phyloP scores from a whole-genome alignment of 176 grass and related monocot genomes.

The Calamus simplicifolius region DNA sequence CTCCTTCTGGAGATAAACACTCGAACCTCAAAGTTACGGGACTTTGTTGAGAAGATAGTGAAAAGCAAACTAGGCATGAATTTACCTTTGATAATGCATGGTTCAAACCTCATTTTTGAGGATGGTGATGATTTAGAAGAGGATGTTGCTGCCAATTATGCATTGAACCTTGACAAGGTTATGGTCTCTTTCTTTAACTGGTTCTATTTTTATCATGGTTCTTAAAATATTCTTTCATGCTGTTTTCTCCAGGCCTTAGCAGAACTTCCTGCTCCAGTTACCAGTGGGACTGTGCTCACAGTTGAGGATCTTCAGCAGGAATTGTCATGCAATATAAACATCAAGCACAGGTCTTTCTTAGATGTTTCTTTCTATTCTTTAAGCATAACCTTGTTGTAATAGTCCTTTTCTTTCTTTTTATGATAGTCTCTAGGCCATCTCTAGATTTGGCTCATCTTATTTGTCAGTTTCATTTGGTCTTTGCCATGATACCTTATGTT shows the following conservation, averaged over 20 bases:
- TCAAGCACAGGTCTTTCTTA: constrained; percentile 76
- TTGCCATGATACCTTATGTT: too few species aligned
- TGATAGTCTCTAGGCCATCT: not conserved
- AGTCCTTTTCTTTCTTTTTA: not conserved
- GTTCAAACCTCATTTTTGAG: constrained; percentile 66
- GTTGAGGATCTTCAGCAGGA: constrained; percentile 97
- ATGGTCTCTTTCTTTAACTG: not conserved
- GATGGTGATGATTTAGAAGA: constrained; percentile 83
- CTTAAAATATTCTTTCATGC: not conserved
- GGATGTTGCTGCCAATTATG: constrained; percentile 64
- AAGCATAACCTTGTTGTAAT: not conserved
- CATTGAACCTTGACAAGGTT: constrained; percentile 89
- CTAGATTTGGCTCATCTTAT: too few species aligned
- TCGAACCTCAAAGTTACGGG: constrained; percentile 59
- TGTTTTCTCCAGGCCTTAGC: constrained; percentile 47
- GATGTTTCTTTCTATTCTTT: constrained; percentile 1
- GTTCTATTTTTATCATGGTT: constrained; percentile 3
- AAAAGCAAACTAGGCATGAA: constrained; percentile 95
- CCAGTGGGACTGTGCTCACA: constrained; percentile 63
- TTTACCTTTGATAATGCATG: constrained; percentile 82
- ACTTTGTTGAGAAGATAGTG: constrained; percentile 81
- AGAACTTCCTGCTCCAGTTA: constrained; percentile 79
- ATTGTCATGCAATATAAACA: constrained; percentile 81
- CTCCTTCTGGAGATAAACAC: constrained; percentile 83
- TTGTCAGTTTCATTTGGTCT: too few species aligned